Percentiles rank a stretch among this genome's conserved stretches.
Conservation (phyloP, 768 basidiomycete genomes). For the Trametes gibbosa region DNA sequence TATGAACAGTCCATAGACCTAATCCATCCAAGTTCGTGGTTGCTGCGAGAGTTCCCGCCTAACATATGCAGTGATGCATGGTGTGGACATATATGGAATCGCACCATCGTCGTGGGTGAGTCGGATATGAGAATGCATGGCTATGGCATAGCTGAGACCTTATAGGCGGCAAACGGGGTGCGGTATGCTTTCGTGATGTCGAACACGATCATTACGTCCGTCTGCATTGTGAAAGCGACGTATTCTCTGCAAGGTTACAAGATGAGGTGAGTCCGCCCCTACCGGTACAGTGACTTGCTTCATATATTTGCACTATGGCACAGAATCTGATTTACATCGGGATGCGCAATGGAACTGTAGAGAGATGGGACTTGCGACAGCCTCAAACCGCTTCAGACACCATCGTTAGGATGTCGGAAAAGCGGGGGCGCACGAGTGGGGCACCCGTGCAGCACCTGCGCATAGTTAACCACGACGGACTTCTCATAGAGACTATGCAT, state of each 20-base stretch:
- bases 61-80: conserved; percentile 10
- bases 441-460: conserved; percentile 56
- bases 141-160: too few relatives aligned
- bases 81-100: conserved; percentile 5
- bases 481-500: conserved; percentile 57
- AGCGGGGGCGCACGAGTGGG: not conserved
- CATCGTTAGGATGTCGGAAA: conserved; percentile 9
- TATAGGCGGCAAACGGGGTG: conserved; percentile 5
- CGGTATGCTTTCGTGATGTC: conserved; percentile 4
- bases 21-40: not conserved
- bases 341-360: conserved; percentile 15
- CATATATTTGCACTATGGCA: not conserved
- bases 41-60: conserved; percentile 11
- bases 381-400: not conserved
- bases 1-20: too few relatives aligned
- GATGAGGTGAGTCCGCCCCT: conserved; percentile 3
- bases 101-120: conserved; percentile 2
- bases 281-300: not conserved
- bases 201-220: conserved; percentile 10
- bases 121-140: too few relatives aligned
- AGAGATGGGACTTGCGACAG: conserved; percentile 19
- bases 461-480: conserved; percentile 45
- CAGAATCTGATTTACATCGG: conserved; percentile 20
- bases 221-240: not conserved
- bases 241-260: conserved; percentile 4